Base-by-base conservation (phyloP, 768 basidiomycete genomes). In the Rubroboletus pulcherrimus region DNA sequence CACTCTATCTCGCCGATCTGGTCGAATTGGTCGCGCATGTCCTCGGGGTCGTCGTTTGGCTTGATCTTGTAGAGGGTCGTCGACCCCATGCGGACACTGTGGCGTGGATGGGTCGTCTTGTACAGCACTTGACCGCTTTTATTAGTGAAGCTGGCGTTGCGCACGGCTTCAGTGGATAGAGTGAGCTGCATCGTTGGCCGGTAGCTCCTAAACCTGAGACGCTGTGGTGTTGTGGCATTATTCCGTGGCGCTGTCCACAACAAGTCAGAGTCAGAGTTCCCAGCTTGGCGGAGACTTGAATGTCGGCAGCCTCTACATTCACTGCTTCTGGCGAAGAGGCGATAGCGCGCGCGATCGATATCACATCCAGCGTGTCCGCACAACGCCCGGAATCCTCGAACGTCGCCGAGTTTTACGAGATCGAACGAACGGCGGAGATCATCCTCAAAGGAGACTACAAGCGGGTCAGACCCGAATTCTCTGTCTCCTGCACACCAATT, bases 361-460 rank as follows among this genome's bases (percentile, higher is more conserved):
- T 85, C 9, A 63, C 77, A 3, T 63, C 69, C 19, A 76, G 78
- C 38, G 65, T 66, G 14, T 73, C 75, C n/a, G 69, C 72, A 10
- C 63, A 71, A 33, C 65, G 67, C 29, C 37, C 50, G 4, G 57
- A 51, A n/a, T 50, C 50, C 4, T 69, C 70, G 3, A 75, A 81
- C 26, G 76, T 93, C 41, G 78, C 81, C 31, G 75, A 83, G 4
- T 87, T 84, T 51, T 95, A 91, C 61, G 92, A 94, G 63, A 83
- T 93, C 57, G 75, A 82, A 19, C 72, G 82, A 56, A 93, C 90
- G 2, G 78, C 80, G 3, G 63, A 76, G 17, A 78, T 84, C 64
- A 85, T 95, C 55, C 54, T 78, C 24, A 68, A 74, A 19, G 83
- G 84, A 2, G 77, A 80, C 56, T 93, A 84, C 73, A 86, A 86